phyloP scores from a whole-genome alignment of 2,329 filamentous ascomycete species.

The Sclerotinia glacialis region DNA sequence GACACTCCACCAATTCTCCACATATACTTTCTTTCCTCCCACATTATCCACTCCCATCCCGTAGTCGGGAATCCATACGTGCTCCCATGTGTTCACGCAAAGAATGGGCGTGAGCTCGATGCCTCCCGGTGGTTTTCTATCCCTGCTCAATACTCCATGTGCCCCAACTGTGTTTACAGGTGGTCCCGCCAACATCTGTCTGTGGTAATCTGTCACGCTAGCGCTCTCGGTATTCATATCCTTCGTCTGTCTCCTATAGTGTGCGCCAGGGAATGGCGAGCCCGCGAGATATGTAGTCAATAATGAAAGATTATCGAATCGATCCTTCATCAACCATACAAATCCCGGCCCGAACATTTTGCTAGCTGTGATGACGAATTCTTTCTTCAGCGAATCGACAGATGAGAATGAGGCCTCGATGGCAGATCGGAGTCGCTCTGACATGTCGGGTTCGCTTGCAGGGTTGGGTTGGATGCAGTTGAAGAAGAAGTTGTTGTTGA shows the following conservation, averaged over 20 bases:
- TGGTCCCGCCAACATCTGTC: constrained; percentile 35
- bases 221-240: constrained; percentile 66
- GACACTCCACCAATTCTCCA: constrained; percentile 80
- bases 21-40: constrained; percentile 70
- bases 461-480: constrained; percentile 48
- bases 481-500: constrained; percentile 89
- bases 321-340: constrained; percentile 78
- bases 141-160: constrained; percentile 34
- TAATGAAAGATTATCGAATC: constrained; percentile 56
- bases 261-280: constrained; percentile 79
- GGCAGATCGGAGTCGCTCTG: constrained; percentile 56
- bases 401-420: constrained; percentile 75
- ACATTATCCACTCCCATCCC: constrained; percentile 55
- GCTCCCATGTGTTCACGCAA: constrained; percentile 96
- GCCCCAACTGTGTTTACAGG: constrained; percentile 40
- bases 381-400: constrained; percentile 74
- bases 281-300: constrained; percentile 90
- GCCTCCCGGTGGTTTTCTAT: constrained; percentile 57
- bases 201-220: constrained; percentile 43
- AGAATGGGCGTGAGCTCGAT: constrained; percentile 72
- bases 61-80: constrained; percentile 85
- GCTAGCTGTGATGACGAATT: constrained; percentile 76
- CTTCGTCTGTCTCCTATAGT: constrained; percentile 65
- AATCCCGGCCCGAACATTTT: constrained; percentile 97
- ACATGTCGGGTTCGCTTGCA: constrained; percentile 41